Conservation (phyloP, 83 land plant genomes). For the Picea abies region DNA sequence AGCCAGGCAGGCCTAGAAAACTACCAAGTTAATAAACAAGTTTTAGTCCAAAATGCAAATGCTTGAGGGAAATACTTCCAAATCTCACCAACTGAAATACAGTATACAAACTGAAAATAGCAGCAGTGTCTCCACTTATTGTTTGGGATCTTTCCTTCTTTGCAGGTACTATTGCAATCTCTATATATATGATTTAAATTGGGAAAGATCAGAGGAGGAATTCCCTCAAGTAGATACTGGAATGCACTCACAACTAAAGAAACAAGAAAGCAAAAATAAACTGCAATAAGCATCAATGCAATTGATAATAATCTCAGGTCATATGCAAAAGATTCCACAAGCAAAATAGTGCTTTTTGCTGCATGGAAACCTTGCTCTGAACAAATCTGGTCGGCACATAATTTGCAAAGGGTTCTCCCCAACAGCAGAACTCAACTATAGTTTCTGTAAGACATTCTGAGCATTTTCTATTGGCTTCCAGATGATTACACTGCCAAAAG, state of each 20-base stretch:
- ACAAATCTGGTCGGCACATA: constrained; percentile 11
- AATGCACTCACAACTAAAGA: not conserved
- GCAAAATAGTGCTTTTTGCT: not conserved
- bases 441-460: not conserved
- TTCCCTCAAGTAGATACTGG: not conserved
- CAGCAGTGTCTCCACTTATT: not conserved
- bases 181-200: not conserved
- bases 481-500: not conserved
- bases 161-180: not conserved
- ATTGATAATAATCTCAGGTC: not conserved
- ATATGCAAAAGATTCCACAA: constrained; percentile 9
- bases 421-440: not conserved
- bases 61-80: not conserved
- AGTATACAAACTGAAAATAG: not conserved
- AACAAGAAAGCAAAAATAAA: constrained; percentile 7
- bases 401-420: not conserved
- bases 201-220: not conserved
- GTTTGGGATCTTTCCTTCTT: not conserved
- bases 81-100: not conserved
- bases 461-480: constrained; percentile 11
- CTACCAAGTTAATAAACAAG: not conserved
- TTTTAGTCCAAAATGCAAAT: not conserved
- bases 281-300: constrained; percentile 14
- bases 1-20: too few relatives aligned
- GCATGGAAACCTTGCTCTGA: constrained; percentile 5